A percentile compares a stretch with the other conserved stretches of the same genome.
phyloP scores from a whole-genome alignment of 2,329 filamentous ascomycete species.

The Ramularia collo-cygni region DNA sequence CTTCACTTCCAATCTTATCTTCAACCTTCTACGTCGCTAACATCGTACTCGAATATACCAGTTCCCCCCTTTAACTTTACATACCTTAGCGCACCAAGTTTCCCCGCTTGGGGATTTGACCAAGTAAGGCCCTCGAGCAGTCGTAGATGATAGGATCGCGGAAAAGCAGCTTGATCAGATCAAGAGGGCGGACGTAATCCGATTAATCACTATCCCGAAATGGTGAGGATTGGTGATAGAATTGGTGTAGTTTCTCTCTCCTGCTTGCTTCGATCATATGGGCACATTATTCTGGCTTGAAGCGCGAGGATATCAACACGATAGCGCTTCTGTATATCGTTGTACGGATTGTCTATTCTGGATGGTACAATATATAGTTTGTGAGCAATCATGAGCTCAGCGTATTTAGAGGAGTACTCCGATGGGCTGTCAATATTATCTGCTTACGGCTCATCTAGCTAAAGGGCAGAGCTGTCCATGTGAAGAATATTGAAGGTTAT shows the following conservation, averaged over 20 bases:
- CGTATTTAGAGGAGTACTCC: slow-evolving; percentile 33
- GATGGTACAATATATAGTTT: slow-evolving; percentile 37
- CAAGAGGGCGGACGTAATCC: slow-evolving; percentile 40
- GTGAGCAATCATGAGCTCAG: slow-evolving; percentile 32
- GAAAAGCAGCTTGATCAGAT: slow-evolving; percentile 37
- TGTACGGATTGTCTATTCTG: slow-evolving; percentile 36
- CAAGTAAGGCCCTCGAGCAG: slow-evolving; percentile 38
- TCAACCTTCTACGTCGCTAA: too few relatives aligned
- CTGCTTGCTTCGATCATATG: slow-evolving; percentile 33
- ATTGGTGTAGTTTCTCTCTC: too few relatives aligned
- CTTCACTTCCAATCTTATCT: too few relatives aligned
- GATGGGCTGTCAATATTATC: slow-evolving; percentile 40
- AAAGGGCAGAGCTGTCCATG: slow-evolving; percentile 28
- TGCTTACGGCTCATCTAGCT: slow-evolving; percentile 35
- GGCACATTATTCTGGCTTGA: slow-evolving; percentile 36
- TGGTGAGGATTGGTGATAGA: too few relatives aligned
- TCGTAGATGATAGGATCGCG: slow-evolving; percentile 37
- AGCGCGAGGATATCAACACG: slow-evolving; percentile 31
- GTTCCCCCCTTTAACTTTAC: too few relatives aligned
- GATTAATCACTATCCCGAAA: too few relatives aligned
- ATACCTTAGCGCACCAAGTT: slow-evolving; percentile 44
- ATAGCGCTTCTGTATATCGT: slow-evolving; percentile 36
- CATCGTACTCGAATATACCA: too few relatives aligned
- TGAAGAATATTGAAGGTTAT: slow-evolving; percentile 1
- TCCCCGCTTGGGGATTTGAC: slow-evolving; percentile 41